A percentile compares a stretch with the other conserved stretches of the same genome.
Conservation (phyloP, 768 basidiomycete species). For the Daedaleopsis sinensis region DNA sequence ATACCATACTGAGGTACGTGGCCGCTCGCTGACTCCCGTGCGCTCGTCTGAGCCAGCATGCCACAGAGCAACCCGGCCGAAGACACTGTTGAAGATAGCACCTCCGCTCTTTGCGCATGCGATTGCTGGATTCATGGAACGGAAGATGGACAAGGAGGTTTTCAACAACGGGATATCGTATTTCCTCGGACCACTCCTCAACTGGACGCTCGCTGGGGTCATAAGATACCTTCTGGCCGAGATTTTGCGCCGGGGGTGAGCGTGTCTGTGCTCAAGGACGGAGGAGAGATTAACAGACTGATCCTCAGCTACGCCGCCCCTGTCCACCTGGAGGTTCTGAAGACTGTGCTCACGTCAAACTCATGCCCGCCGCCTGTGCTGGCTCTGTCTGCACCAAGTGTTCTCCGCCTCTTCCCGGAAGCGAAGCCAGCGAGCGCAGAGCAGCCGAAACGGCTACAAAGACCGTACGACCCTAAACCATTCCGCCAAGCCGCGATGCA, state of each 20-base stretch:
- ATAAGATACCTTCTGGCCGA: slow-evolving; percentile 65
- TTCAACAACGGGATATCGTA: slow-evolving; percentile 78
- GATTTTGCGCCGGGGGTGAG: slow-evolving; percentile 58
- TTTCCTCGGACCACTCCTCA: slow-evolving; percentile 71
- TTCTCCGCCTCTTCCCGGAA: slow-evolving; percentile 49
- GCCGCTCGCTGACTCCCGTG: neutral
- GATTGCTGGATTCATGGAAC: slow-evolving; percentile 46
- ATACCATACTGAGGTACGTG: slow-evolving; percentile 54
- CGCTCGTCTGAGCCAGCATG: neutral
- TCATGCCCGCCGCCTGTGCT: slow-evolving; percentile 70
- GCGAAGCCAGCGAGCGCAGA: slow-evolving; percentile 33
- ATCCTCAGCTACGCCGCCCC: slow-evolving; percentile 48
- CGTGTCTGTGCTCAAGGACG: neutral
- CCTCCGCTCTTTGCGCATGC: slow-evolving; percentile 70
- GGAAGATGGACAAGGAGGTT: slow-evolving; percentile 67
- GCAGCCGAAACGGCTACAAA: slow-evolving; percentile 17
- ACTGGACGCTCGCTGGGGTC: slow-evolving; percentile 81
- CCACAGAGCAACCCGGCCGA: slow-evolving; percentile 69
- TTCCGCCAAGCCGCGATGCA: slow-evolving; percentile 44
- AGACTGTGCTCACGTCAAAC: slow-evolving; percentile 63
- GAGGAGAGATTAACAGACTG: neutral
- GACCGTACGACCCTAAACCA: slow-evolving; percentile 27
- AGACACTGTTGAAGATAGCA: slow-evolving; percentile 65
- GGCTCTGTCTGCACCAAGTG: slow-evolving; percentile 58
- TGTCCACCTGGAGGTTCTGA: slow-evolving; percentile 64